Percentiles rank a stretch among this genome's conserved stretches.
Conservation (phyloP, 1,284 basidiomycete species). For the Microbotryum lychnidis-dioicae region DNA sequence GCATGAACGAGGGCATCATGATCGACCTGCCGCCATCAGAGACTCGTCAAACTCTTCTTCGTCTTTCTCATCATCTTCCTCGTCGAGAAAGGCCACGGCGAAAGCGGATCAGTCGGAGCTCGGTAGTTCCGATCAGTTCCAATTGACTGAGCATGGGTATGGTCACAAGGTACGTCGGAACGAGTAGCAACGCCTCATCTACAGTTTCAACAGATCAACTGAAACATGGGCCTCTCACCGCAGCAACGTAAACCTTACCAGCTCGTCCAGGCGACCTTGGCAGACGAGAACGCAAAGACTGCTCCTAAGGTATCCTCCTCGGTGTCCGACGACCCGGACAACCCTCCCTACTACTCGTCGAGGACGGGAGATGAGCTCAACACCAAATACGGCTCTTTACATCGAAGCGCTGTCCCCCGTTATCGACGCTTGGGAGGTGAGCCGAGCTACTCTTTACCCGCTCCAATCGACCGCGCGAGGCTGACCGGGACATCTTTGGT, state of each 20-base stretch:
- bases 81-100: too few relatives aligned
- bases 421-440: conserved; percentile 43
- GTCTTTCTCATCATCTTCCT: too few relatives aligned
- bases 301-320: neutral
- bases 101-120: too few relatives aligned
- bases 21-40: too few relatives aligned
- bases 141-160: conserved; percentile 1
- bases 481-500: neutral
- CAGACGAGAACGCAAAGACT: neutral
- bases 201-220: neutral
- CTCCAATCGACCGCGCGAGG: neutral
- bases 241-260: conserved; percentile 13
- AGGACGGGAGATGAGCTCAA: conserved; percentile 60
- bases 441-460: conserved; percentile 3
- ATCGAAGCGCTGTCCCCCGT: conserved; percentile 58
- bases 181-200: neutral
- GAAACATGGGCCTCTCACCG: neutral
- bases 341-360: conserved; percentile 54
- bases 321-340: conserved; percentile 1
- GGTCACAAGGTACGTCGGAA: neutral
- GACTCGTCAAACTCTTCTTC: too few relatives aligned
- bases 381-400: conserved; percentile 58
- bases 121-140: too few relatives aligned
- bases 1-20: neutral
- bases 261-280: conserved; percentile 7